A percentile compares a stretch with the other conserved stretches of the same genome.
These are phyloP conservation scores for Aureobasidium sp. DNA, from an alignment of 2,329 filamentous ascomycete genomes.

Conservation along the genomic window DNA sequence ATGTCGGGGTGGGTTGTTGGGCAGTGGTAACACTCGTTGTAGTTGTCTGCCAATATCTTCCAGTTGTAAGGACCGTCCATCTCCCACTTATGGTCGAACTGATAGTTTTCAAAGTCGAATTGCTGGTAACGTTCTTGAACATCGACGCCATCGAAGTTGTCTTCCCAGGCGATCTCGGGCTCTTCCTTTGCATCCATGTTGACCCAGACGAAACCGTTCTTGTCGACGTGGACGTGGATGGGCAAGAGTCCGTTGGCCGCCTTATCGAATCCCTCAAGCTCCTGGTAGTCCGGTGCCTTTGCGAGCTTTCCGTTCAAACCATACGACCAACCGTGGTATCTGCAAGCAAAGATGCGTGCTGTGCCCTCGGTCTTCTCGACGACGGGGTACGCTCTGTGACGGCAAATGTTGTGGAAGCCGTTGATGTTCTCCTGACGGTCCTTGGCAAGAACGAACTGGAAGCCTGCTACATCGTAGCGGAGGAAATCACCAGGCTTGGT, in stretches of 20 bases:
- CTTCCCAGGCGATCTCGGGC: constrained; percentile 41
- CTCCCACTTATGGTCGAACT: constrained; percentile 49
- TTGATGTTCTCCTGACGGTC: constrained; percentile 46
- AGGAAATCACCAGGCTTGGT: constrained; percentile 48
- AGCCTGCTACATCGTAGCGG: constrained; percentile 46
- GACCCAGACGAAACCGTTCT: constrained; percentile 49
- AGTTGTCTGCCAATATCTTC: constrained; percentile 53
- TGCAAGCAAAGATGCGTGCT: constrained; percentile 47
- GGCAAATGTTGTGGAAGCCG: constrained; percentile 55
- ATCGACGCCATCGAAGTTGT: constrained; percentile 43
- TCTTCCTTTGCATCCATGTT: constrained; percentile 42
- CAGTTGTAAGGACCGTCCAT: constrained; percentile 49
- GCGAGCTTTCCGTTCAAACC: constrained; percentile 48
- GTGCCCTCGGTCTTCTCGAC: constrained; percentile 44
- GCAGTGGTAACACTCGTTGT: constrained; percentile 56
- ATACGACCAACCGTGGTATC: constrained; percentile 57
- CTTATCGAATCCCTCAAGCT: constrained; percentile 48
- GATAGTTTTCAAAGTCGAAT: constrained; percentile 45
- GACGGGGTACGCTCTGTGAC: constrained; percentile 52
- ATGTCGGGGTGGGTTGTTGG: constrained; percentile 51
- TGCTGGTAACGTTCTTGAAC: constrained; percentile 34
- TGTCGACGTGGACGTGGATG: constrained; percentile 46
- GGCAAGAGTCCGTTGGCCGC: constrained; percentile 47
- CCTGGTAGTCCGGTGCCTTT: constrained; percentile 52
- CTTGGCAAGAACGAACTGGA: constrained; percentile 44